phyloP scores from a whole-genome alignment of 345 rosid genomes.

The Salix udensis region DNA sequence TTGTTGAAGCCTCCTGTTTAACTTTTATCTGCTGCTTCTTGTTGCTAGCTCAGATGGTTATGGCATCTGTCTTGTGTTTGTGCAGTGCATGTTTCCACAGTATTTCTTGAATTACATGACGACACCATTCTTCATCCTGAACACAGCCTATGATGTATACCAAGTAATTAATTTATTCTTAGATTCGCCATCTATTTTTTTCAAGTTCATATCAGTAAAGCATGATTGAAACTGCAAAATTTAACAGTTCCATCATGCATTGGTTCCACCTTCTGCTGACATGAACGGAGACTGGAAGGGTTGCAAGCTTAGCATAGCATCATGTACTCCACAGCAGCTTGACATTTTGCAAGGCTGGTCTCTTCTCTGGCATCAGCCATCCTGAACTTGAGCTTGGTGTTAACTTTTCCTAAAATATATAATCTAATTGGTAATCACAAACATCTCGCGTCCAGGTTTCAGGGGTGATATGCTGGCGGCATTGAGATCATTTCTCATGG shows the following conservation, averaged over 20 bases:
- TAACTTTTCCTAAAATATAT: neutral
- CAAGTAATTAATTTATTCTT: conserved; percentile 52
- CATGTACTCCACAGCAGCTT: conserved; percentile 55
- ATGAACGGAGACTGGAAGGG: conserved; percentile 57
- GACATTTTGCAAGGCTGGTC: conserved; percentile 57
- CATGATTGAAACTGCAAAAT: conserved; percentile 1
- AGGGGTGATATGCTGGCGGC: conserved; percentile 69
- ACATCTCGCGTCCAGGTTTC: conserved; percentile 47
- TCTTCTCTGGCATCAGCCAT: neutral
- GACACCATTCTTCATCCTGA: conserved; percentile 75
- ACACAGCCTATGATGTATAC: conserved; percentile 86
- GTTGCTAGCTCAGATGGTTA: neutral
- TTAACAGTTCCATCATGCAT: conserved; percentile 63
- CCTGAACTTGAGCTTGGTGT: neutral
- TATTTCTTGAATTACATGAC: conserved; percentile 55
- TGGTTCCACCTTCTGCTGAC: conserved; percentile 88
- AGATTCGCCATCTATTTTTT: neutral
- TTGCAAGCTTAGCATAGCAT: conserved; percentile 59
- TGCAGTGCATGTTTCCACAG: conserved; percentile 94
- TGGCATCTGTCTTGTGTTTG: conserved; percentile 6
- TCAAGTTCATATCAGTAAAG: neutral
- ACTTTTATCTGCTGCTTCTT: too few species aligned
- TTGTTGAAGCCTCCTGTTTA: neutral
- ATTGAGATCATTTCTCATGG: conserved; percentile 34
- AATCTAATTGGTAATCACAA: neutral